Evolutionary conservation across 345 rosid species (phyloP), one percentile per base, ranked within the genome.

Genomic region (Linum usitatissimum): DNA sequence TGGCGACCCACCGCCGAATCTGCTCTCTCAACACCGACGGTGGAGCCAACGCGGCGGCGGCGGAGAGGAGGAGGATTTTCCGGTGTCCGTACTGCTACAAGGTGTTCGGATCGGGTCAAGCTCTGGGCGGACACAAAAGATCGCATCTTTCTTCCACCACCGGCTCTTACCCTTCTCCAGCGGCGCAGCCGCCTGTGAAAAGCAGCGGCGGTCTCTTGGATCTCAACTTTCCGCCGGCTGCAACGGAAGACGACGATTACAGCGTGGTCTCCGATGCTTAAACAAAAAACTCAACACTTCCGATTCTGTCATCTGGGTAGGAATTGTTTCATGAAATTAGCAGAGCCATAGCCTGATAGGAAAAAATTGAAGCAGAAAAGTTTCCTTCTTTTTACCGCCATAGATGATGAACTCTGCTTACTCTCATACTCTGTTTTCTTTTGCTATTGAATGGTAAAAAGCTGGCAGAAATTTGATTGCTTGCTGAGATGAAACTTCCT

Each of bases 121-220:
- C 99, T 0, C 83, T 93, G 18, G 99, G 99, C 18, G 99, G 99
- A 14, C 99, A 93, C 64, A 93, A 93, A 63, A 79, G 99, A 79
- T 84, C 99, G 56, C 99, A 93, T 59, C 80, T 83, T 75, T 55
- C 48, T 75, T 55, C 48, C 74, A 49, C 20, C 76, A 18, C 17
- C 70, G 3, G 42, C 65, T 59, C 67, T 80, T 54, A 73, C 73
- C 51, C 51, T 9, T 13, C 51, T 3, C 51, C 12, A 12, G 15
- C 51, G 17, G 4, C 51, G 14, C 13, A 9, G 5, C 14, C 51
- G 51, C 10, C 48, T 40, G 51, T 13, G 51, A 45, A 45, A 45
- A 45, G 14, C 17, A 3, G 17, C 51, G 1, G 51, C 51, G 13
- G 48, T 40, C 17, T 45, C 10, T 12, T 45, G 51, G 51, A 45